phyloP scores from a whole-genome alignment of 176 grass and related monocot genomes.

The Zea mays region DNA sequence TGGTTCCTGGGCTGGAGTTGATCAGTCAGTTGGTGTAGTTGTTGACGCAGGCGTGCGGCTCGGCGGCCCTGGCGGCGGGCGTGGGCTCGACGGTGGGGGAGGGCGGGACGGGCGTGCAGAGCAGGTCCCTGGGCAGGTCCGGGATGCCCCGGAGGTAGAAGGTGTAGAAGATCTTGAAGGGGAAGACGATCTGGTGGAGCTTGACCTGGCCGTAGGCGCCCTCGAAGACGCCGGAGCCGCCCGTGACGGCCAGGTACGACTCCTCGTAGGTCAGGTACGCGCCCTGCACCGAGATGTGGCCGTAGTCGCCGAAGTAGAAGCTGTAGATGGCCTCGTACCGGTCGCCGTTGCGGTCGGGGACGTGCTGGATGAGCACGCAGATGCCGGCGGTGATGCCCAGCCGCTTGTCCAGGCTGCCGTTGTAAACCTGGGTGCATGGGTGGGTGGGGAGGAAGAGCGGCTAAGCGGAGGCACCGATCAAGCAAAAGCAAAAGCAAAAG shows the following conservation, averaged over 20 bases:
- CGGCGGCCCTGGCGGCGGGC: slow-evolving; percentile 54
- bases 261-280: slow-evolving; percentile 86
- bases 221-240: slow-evolving; percentile 76
- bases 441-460: too few relatives aligned
- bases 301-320: slow-evolving; percentile 86
- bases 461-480: too few relatives aligned
- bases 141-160: slow-evolving; percentile 86
- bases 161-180: slow-evolving; percentile 91
- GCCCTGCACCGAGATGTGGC: slow-evolving; percentile 77
- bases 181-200: slow-evolving; percentile 82
- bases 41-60: slow-evolving; percentile 57
- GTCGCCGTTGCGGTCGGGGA: slow-evolving; percentile 82
- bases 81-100: slow-evolving; percentile 77
- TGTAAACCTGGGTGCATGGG: slow-evolving; percentile 65
- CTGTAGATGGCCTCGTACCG: slow-evolving; percentile 83
- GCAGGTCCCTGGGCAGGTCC: slow-evolving; percentile 65
- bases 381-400: slow-evolving; percentile 71
- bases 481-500: too few relatives aligned
- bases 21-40: slow-evolving; percentile 68
- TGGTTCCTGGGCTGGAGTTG: too few relatives aligned
- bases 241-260: slow-evolving; percentile 68
- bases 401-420: slow-evolving; percentile 76
- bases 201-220: slow-evolving; percentile 82
- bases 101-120: slow-evolving; percentile 72
- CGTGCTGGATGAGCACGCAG: slow-evolving; percentile 82